Evolutionary conservation across 768 basidiomycete species (phyloP), one percentile per base, ranked within the genome.

Genomic region (Tremella mesenterica): DNA sequence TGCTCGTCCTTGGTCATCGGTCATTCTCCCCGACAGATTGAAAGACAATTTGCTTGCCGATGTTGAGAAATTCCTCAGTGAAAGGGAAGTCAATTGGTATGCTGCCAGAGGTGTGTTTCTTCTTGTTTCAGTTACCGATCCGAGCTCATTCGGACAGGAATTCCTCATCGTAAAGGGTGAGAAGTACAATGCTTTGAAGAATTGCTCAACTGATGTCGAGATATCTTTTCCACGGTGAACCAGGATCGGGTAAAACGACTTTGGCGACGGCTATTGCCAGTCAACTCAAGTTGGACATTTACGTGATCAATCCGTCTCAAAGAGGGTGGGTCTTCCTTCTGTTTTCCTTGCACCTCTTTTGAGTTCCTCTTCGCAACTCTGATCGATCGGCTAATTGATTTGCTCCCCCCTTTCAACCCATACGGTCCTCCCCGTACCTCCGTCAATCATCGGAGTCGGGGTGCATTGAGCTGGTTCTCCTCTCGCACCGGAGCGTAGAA

Each of bases 271-370:
- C 88, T 13, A 81, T 91, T 26, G 90, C 90, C 7, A 89, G 89
- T 43, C 84, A 86, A 67, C 79, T 95, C 57, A 82, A 83, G 76
- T 83, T 95, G 41, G 87, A 91, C 77, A 88, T 95, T 63, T 92
- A 91, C 68, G 86, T 90, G 51, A 83, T 92, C 45, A 69, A 63
- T 52, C 64, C 66, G 13, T 58, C 60, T 39, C 55, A 55, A 45
- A 45, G 56, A 50, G 66, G 70, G 70, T 72, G 34, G 53, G 63
- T 47, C 13, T 31, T 26, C 33, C 18, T 10, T 34, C 33, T 34
- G 12, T 10, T 18, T 34, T 10, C 12, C n/a, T 18, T 36, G 14
- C 36, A 10, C 6, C 16, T 41, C 43, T 34, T 49, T 36, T 36
- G 29, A 29, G 26, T 49, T 16, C 30, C 20, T 28, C 10, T 13